Conservation (phyloP, 2,329 filamentous ascomycete species). For the Colletotrichum sp. region DNA sequence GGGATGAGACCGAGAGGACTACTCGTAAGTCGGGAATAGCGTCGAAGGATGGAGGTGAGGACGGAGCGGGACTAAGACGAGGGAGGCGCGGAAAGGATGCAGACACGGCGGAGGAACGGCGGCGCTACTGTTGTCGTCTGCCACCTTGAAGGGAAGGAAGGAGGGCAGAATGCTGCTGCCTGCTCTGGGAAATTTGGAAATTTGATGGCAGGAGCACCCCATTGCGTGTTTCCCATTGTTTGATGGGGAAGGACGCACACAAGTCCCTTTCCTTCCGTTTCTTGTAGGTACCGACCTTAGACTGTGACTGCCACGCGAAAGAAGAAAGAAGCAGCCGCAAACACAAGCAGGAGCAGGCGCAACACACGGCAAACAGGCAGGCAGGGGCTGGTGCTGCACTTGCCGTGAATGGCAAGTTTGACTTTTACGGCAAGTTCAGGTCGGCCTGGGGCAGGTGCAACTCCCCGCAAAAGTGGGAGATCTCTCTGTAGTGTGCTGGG, state of each 20-base stretch:
- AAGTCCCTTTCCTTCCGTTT: not conserved
- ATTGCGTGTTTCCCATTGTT: not conserved
- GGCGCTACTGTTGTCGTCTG: not conserved
- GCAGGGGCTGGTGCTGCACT: not conserved
- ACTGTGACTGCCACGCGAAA: not conserved
- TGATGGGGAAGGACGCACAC: not conserved
- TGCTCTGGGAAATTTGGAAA: not conserved
- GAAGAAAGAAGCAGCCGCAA: not conserved
- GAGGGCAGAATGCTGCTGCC: not conserved
- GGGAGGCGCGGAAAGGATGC: not conserved
- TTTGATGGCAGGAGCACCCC: not conserved
- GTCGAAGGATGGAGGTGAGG: not conserved
- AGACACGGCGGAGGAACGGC: not conserved
- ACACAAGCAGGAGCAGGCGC: not conserved
- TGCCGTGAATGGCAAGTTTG: not conserved
- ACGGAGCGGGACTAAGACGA: not conserved
- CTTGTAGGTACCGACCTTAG: too few species aligned
- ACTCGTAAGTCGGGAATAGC: not conserved
- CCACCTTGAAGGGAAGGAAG: not conserved
- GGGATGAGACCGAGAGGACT: not conserved
- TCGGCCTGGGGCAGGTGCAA: not conserved
- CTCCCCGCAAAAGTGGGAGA: not conserved
- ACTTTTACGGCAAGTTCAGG: not conserved
- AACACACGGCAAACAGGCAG: not conserved
- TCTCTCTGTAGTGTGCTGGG: not conserved